Conservation (phyloP, 2,329 filamentous ascomycete genomes). For the Botrytis tulipae region DNA sequence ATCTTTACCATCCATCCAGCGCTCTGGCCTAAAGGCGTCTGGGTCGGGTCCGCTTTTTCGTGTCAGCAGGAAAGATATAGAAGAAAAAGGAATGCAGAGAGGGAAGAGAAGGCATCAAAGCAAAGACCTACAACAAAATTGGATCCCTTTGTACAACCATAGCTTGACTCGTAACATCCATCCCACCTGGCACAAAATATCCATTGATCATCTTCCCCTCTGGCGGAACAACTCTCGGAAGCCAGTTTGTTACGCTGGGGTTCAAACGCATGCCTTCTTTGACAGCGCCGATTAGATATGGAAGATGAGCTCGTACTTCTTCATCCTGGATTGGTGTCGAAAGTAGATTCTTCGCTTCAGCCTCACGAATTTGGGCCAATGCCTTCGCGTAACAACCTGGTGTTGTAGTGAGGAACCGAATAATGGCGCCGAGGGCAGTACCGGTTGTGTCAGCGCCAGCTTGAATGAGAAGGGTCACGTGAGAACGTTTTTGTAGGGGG, state of each 20-base stretch:
- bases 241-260: neutral
- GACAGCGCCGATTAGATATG: neutral
- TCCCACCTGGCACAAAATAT: conserved; percentile 23
- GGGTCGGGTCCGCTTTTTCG: conserved; percentile 45
- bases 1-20: conserved; percentile 46
- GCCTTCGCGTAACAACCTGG: neutral
- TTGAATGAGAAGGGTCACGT: conserved; percentile 21
- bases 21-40: conserved; percentile 52
- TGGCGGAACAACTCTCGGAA: neutral
- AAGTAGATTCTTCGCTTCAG: neutral
- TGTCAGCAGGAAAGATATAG: neutral
- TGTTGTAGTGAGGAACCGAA: conserved; percentile 6
- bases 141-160: conserved; percentile 53
- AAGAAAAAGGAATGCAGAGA: accelerated
- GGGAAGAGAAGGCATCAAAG: neutral
- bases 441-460: conserved; percentile 27
- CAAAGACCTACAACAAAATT: conserved; percentile 41
- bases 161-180: conserved; percentile 51
- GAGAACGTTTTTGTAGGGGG: conserved; percentile 16
- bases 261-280: conserved; percentile 1
- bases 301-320: conserved; percentile 7
- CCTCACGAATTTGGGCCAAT: neutral
- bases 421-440: conserved; percentile 11
- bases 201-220: neutral
- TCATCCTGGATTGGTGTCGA: conserved; percentile 8